A percentile compares a stretch with the other conserved stretches of the same genome.
Evolutionary conservation across 345 rosid species (phyloP).

Genomic region (Conringia planisiliqua): DNA sequence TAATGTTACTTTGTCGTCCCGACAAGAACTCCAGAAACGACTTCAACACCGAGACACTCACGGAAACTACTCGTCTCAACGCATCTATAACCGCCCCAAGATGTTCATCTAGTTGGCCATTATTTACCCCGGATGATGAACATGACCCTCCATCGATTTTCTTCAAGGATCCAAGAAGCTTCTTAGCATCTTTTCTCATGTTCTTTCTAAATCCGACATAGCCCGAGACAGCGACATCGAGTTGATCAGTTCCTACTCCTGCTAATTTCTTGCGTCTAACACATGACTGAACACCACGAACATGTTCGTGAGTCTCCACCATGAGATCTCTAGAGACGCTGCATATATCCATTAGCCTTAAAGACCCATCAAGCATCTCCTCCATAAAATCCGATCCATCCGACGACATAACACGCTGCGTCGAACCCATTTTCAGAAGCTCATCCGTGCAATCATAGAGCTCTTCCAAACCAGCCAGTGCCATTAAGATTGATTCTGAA

Average conservation of each 20-base stretch:
- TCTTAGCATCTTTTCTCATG: slow-evolving; percentile 54
- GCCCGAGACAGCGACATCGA: slow-evolving; percentile 19
- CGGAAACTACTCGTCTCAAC: slow-evolving; percentile 39
- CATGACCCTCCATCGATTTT: slow-evolving; percentile 40
- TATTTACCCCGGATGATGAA: not conserved
- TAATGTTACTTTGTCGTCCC: slow-evolving; percentile 33
- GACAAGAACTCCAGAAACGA: slow-evolving; percentile 45
- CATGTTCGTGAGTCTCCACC: slow-evolving; percentile 46
- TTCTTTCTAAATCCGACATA: slow-evolving; percentile 48
- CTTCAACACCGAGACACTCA: slow-evolving; percentile 40
- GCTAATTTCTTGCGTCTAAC: slow-evolving; percentile 52
- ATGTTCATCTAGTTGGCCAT: slow-evolving; percentile 31
- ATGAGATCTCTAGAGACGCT: slow-evolving; percentile 50
- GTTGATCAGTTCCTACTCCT: slow-evolving; percentile 16
- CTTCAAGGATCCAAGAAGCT: slow-evolving; percentile 41
- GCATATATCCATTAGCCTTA: slow-evolving; percentile 59
- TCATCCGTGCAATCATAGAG: slow-evolving; percentile 45
- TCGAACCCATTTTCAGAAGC: slow-evolving; percentile 54
- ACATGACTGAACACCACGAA: slow-evolving; percentile 55
- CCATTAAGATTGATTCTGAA: slow-evolving; percentile 34
- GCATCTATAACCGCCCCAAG: slow-evolving; percentile 40
- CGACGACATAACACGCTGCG: slow-evolving; percentile 47
- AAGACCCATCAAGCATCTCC: slow-evolving; percentile 56
- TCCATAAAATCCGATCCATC: slow-evolving; percentile 37
- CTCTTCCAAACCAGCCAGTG: slow-evolving; percentile 47